Evolutionary conservation across 2,329 filamentous ascomycete species (phyloP).

Genomic region (Talaromyces sp.): DNA sequence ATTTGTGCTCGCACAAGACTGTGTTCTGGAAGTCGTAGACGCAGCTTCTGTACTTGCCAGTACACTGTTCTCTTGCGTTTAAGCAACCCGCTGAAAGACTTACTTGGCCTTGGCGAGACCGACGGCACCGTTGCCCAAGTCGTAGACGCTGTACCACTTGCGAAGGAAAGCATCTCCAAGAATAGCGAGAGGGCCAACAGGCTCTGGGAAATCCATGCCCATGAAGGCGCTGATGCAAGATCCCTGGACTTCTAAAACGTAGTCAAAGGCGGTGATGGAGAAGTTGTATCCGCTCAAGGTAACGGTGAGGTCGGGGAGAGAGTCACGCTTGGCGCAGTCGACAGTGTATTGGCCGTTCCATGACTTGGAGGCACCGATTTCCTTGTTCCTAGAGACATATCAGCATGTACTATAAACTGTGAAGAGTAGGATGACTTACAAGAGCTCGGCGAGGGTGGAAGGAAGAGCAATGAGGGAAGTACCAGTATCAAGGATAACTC

Average conservation of each 20-base stretch:
- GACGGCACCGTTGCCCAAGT: slow-evolving; percentile 83
- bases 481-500: slow-evolving; percentile 95
- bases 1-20: slow-evolving; percentile 7
- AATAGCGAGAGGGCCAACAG: slow-evolving; percentile 87
- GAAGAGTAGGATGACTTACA: slow-evolving; percentile 48
- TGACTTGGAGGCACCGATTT: slow-evolving; percentile 97
- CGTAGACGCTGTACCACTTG: slow-evolving; percentile 81
- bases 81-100: slow-evolving; percentile 20
- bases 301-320: slow-evolving; percentile 87
- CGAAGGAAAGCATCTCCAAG: slow-evolving; percentile 66
- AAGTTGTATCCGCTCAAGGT: slow-evolving; percentile 89
- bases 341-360: slow-evolving; percentile 96
- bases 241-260: slow-evolving; percentile 91
- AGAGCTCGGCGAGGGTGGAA: slow-evolving; percentile 82
- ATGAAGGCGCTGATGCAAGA: slow-evolving; percentile 97
- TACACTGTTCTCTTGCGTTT: neutral
- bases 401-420: neutral
- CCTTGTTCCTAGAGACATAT: slow-evolving; percentile 64
- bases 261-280: slow-evolving; percentile 82
- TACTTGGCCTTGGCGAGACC: slow-evolving; percentile 83
- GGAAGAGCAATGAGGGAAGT: slow-evolving; percentile 97
- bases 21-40: neutral
- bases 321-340: slow-evolving; percentile 79
- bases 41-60: neutral
- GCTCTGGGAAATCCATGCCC: slow-evolving; percentile 87